Conservation (phyloP, 2,329 filamentous ascomycete genomes). For the Lojkania enalia region DNA sequence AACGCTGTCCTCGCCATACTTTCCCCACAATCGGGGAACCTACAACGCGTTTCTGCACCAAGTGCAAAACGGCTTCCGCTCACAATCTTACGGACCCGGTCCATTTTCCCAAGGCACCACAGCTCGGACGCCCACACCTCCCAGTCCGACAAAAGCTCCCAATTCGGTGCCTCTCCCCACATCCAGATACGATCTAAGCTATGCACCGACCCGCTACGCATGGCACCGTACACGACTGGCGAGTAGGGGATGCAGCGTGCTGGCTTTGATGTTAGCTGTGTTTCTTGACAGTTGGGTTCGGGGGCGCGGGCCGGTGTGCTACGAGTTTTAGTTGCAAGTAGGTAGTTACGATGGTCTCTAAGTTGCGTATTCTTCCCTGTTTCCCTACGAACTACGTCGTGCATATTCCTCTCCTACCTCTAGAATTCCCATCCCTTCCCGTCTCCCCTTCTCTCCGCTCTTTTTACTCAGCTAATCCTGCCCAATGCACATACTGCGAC, state of each 20-base stretch:
- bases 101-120: too few species aligned
- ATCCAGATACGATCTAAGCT: background rate
- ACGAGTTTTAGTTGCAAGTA: background rate
- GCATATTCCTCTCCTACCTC: background rate
- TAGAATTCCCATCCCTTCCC: background rate
- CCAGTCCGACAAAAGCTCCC: too few species aligned
- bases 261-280: background rate
- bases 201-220: background rate
- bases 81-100: too few species aligned
- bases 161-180: too few species aligned
- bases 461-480: too few species aligned
- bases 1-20: too few species aligned
- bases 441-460: background rate
- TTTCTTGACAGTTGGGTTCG: background rate
- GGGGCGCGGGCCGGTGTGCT: background rate
- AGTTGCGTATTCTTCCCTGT: background rate
- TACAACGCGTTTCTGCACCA: too few species aligned
- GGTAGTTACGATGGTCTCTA: background rate
- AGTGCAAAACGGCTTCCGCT: too few species aligned
- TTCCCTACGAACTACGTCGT: too few species aligned
- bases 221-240: background rate
- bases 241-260: background rate
- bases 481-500: too few species aligned
- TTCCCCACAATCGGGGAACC: too few species aligned
- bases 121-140: too few species aligned